phyloP scores from a whole-genome alignment of 2,329 filamentous ascomycete genomes.

The Exserohilum rostratum region DNA sequence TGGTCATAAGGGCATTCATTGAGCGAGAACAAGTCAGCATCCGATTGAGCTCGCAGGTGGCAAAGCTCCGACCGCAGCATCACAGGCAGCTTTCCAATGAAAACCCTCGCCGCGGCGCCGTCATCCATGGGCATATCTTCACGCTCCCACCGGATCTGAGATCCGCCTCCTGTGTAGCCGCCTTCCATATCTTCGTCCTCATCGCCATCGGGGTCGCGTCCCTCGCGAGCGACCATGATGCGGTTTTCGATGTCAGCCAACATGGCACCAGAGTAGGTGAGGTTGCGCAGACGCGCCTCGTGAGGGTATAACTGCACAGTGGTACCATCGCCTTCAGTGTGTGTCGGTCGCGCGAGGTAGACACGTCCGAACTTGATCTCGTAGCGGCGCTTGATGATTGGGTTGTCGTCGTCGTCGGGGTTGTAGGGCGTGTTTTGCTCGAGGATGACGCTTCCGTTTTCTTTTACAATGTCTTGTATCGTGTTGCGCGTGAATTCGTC shows the following conservation, averaged over 20 bases:
- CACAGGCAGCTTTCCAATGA: constrained; percentile 93
- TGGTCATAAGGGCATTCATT: constrained; percentile 99
- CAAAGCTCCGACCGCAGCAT: constrained; percentile 99
- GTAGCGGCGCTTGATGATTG: constrained; percentile 86
- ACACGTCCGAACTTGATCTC: constrained; percentile 94
- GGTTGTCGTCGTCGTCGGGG: constrained; percentile 69
- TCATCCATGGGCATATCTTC: constrained; percentile 52
- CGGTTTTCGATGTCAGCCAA: constrained; percentile 88
- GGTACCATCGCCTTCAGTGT: constrained; percentile 90
- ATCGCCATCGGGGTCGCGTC: constrained; percentile 69
- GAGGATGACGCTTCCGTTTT: constrained; percentile 89
- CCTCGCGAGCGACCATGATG: constrained; percentile 80
- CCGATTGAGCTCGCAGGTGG: constrained; percentile 80
- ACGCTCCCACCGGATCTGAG: constrained; percentile 56
- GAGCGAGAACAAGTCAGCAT: constrained; percentile 85
- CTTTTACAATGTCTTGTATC: constrained; percentile 91
- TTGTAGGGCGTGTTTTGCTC: constrained; percentile 86
- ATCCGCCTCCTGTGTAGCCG: constrained; percentile 37
- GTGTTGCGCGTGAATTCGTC: constrained; percentile 95
- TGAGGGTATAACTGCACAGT: constrained; percentile 87
- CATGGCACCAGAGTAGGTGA: constrained; percentile 92
- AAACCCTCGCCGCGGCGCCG: constrained; percentile 74
- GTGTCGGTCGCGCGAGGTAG: constrained; percentile 85
- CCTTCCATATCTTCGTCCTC: constrained; percentile 59
- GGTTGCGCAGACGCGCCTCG: constrained; percentile 91